A percentile compares a stretch with the other conserved stretches of the same genome.
Conservation (phyloP, 164 flowering plant species). For the Stephania cephalantha region DNA sequence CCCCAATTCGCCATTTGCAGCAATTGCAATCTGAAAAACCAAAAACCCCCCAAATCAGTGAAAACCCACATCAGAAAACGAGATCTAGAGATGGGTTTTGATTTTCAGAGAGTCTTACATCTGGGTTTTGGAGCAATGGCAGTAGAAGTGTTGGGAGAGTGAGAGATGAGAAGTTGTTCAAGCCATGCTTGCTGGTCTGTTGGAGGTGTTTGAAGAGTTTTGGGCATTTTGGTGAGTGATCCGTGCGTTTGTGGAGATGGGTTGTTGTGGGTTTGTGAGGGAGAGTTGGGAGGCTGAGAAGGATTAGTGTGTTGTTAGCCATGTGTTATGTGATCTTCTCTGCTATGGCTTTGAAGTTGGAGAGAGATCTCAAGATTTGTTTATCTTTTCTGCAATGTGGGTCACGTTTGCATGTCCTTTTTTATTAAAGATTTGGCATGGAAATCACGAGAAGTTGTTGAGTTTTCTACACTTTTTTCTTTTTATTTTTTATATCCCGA, state of each 20-base stretch:
- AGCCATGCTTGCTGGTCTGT: not conserved
- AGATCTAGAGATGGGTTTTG: not conserved
- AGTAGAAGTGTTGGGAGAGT: not conserved
- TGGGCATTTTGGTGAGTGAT: not conserved
- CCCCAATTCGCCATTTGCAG: not conserved
- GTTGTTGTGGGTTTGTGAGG: not conserved
- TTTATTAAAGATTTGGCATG: too few species aligned
- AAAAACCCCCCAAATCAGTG: not conserved
- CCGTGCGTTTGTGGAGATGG: not conserved
- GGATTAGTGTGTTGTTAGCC: not conserved
- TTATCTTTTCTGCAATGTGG: too few species aligned
- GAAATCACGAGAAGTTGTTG: too few species aligned
- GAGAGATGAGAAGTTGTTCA: not conserved
- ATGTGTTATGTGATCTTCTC: not conserved
- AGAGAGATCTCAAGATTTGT: not conserved
- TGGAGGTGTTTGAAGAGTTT: not conserved
- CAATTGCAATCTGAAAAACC: not conserved
- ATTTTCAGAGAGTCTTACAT: not conserved
- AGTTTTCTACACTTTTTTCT: too few species aligned
- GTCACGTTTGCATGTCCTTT: too few species aligned
- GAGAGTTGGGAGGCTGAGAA: not conserved
- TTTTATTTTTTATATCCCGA: too few species aligned
- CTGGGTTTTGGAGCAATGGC: not conserved
- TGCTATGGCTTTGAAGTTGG: not conserved
- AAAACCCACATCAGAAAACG: not conserved